phyloP scores from a whole-genome alignment of 2,329 filamentous ascomycete genomes.

The Alternaria sp. region DNA sequence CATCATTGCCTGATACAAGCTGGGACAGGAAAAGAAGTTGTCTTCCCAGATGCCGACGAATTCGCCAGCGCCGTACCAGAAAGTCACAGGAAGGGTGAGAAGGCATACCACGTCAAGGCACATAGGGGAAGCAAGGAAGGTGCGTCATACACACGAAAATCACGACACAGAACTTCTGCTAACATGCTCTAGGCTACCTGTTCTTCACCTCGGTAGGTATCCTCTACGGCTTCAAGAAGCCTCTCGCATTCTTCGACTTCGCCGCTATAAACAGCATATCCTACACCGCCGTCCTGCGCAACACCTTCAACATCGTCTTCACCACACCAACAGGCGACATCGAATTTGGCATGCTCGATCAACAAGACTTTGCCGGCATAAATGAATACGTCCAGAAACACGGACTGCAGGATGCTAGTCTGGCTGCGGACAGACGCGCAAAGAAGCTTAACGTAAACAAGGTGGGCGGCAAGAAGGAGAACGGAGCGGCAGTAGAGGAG shows the following conservation, averaged over 20 bases:
- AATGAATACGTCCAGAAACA: conserved; percentile 69
- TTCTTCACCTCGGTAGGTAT: conserved; percentile 70
- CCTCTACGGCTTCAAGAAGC: conserved; percentile 72
- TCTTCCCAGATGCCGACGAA: conserved; percentile 63
- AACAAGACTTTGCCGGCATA: conserved; percentile 68
- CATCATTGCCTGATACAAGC: conserved; percentile 54
- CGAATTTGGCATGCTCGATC: conserved; percentile 72
- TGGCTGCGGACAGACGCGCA: conserved; percentile 67
- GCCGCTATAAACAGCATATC: conserved; percentile 66
- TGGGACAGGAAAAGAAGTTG: conserved; percentile 55
- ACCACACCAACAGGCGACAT: conserved; percentile 62
- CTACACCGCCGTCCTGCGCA: conserved; percentile 70
- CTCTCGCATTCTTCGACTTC: conserved; percentile 69
- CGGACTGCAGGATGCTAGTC: conserved; percentile 68
- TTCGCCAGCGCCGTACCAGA: conserved; percentile 68
- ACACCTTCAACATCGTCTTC: conserved; percentile 72
- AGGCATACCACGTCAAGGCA: conserved; percentile 70
- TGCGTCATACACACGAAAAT: conserved; percentile 36
- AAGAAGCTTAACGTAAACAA: conserved; percentile 66
- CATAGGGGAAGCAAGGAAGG: conserved; percentile 72
- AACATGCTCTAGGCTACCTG: conserved; percentile 62
- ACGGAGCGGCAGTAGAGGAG: conserved; percentile 7
- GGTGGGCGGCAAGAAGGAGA: conserved; percentile 34
- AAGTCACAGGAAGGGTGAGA: conserved; percentile 68
- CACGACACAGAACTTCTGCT: conserved; percentile 6